Base-by-base conservation (phyloP, 495 filamentous ascomycete species). In the Penicillium waksmanii region DNA sequence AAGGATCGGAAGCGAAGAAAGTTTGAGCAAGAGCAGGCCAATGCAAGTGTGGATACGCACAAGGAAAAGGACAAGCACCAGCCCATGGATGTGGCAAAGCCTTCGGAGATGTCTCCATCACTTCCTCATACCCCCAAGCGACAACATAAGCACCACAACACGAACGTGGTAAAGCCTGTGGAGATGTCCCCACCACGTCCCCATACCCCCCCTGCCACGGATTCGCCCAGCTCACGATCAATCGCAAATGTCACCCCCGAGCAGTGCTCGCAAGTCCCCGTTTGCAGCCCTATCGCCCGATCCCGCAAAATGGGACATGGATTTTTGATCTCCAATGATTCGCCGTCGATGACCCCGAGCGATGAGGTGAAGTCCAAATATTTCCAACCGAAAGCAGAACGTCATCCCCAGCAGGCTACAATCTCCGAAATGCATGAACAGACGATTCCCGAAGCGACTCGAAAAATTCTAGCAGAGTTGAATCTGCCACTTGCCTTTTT, bases 351-450 rank as follows among this genome's bases (percentile, higher is more conserved):
- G 63, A 71, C 64, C 60, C 62, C 68, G 58, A 57, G 72, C 64
- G 74, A 74, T 77, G 77, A 79, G 75, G 75, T 75, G 57, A 68
- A 59, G 66, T 79, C 77, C 5, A 75, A 73, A 57, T 78, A 77
- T 64, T 79, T 79, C 58, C 53, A 33, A 44, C 8, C 42, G 17
- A 18, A 9, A 44, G 3, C 42, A 44, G 6, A 44, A 44, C 17
- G 42, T 6, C 11, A 13, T 17, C 17, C 13, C 34, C 15, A 15
- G 3, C 47, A 49, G 15, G 48, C 43, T 19, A 36, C 8, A 57
- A 34, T 3, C 18, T 48, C 11, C 19, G 33, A 12, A 25, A 9
- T 23, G n/a, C 23, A 36, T 31, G 25, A 49, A 33, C 52, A 33
- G 51, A 44, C 51, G 23, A 57, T 63, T 11, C 64, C 64, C 19